These are phyloP conservation scores for Rhodotorula taiwanensis DNA, from an alignment of 768 basidiomycete species.

Conservation along the genomic window DNA sequence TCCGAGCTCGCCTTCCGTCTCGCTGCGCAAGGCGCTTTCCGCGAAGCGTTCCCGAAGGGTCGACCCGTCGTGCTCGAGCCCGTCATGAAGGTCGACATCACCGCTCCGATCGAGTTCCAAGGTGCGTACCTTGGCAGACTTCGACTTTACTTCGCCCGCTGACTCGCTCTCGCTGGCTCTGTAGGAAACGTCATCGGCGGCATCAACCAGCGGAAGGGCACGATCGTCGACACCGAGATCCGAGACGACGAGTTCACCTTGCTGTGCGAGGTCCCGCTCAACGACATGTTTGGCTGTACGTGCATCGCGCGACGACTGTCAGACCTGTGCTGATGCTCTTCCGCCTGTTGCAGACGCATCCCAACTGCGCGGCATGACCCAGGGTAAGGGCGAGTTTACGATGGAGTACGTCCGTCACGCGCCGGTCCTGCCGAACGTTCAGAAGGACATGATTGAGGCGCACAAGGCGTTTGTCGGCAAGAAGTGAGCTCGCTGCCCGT, in stretches of 20 bases:
- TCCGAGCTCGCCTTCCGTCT: conserved; percentile 91
- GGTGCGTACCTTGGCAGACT: conserved; percentile 42
- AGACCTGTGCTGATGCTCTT: not conserved
- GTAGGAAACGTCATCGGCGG: conserved; percentile 83
- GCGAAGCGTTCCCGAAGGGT: conserved; percentile 73
- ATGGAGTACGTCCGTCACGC: conserved; percentile 59
- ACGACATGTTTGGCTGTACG: conserved; percentile 77
- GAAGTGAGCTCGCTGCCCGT: conserved; percentile 2
- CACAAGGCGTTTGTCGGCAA: conserved; percentile 13
- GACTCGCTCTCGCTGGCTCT: not conserved
- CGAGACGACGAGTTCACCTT: conserved; percentile 94
- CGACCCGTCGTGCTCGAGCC: conserved; percentile 83
- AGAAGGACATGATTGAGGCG: conserved; percentile 77
- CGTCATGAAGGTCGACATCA: conserved; percentile 97
- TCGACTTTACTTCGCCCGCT: too few species aligned
- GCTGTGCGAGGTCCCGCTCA: conserved; percentile 82
- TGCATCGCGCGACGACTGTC: too few species aligned
- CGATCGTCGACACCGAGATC: conserved; percentile 90
- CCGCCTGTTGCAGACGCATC: not conserved
- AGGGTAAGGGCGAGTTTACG: conserved; percentile 66
- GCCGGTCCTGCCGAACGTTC: conserved; percentile 76
- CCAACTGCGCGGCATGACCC: conserved; percentile 54
- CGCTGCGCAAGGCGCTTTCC: conserved; percentile 83
- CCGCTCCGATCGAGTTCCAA: conserved; percentile 94
- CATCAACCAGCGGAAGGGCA: conserved; percentile 82